Base-by-base conservation (phyloP, 345 rosid species). In the Moringa oleifera region DNA sequence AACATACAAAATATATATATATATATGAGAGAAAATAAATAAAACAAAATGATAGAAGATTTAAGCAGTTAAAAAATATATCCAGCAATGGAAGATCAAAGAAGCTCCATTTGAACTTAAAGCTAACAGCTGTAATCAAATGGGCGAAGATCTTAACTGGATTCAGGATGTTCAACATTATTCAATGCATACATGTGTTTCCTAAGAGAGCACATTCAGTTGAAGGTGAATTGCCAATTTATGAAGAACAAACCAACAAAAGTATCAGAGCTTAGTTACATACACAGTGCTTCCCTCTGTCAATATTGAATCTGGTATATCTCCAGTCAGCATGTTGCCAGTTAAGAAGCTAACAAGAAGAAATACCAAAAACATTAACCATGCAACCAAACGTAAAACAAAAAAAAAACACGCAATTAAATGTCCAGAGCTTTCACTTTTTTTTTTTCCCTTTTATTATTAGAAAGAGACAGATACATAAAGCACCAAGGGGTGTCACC, bases 271-370 rank as follows among this genome's bases (percentile, higher is more conserved):
- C 25, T 18, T 57, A 69, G 59, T 73, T 37, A 68, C 87, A 41
- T 83, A 86, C 92, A 83, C 16, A 50, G 63, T 75, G 50, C 55
- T 64, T 71, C 87, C 92, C 51, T 69, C 71, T 68, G 71, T 76
- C 57, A 86, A 68, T 68, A 83, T 67, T 19, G 78, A 74, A 20
- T 76, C 80, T 25, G 92, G 92, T 31, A 75, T 67, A 31, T 71
- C 75, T 73, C 89, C 89, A 57, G 53, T 81, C 5, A 86, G 77
- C 67, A 19, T 58, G 63, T 86, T 86, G 51, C 74, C 80, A 46
- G 61, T 66, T 68, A 86, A 61, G 67, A 83, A 78, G 70, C 92
- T 86, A 60, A 63, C 21, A 12, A 69, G 28, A 61, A 58, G 57
- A 47, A 57, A 66, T 51, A 62, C 37, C 45, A 51, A 60, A 41